Evolutionary conservation across 257 asterid genomes (phyloP).

Genomic region (Solanum bulbocastanum): DNA sequence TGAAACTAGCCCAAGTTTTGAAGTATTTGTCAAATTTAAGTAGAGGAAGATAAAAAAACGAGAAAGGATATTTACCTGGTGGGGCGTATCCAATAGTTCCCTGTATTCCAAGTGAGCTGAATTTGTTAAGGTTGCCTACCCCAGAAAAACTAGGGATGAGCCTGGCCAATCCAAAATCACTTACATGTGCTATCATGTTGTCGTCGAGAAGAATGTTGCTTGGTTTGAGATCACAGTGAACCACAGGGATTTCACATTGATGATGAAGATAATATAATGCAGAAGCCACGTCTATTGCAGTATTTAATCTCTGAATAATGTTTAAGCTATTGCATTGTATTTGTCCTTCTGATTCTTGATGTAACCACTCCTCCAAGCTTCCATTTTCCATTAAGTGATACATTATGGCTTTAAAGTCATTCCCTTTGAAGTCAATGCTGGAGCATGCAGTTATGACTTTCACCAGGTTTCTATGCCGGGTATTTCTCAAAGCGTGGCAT

Average conservation of each 20-base stretch:
- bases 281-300: slow-evolving; percentile 22
- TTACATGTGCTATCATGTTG: not conserved
- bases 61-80: not conserved
- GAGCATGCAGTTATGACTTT: slow-evolving; percentile 45
- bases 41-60: not conserved
- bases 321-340: slow-evolving; percentile 5
- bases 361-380: slow-evolving; percentile 40
- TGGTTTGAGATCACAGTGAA: slow-evolving; percentile 24
- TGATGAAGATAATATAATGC: slow-evolving; percentile 38
- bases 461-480: slow-evolving; percentile 32
- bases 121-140: not conserved
- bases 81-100: not conserved
- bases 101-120: not conserved
- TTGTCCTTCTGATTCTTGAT: slow-evolving; percentile 11
- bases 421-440: slow-evolving; percentile 23
- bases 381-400: slow-evolving; percentile 37
- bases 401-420: slow-evolving; percentile 35
- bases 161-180: not conserved
- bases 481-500: slow-evolving; percentile 27
- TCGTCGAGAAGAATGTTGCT: not conserved
- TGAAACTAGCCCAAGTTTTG: not conserved
- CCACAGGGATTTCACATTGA: slow-evolving; percentile 21
- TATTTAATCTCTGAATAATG: slow-evolving; percentile 11
- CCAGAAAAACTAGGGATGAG: not conserved
- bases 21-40: not conserved